Base-by-base conservation (phyloP, 495 filamentous ascomycete species). In the Xylaria palmicola region DNA sequence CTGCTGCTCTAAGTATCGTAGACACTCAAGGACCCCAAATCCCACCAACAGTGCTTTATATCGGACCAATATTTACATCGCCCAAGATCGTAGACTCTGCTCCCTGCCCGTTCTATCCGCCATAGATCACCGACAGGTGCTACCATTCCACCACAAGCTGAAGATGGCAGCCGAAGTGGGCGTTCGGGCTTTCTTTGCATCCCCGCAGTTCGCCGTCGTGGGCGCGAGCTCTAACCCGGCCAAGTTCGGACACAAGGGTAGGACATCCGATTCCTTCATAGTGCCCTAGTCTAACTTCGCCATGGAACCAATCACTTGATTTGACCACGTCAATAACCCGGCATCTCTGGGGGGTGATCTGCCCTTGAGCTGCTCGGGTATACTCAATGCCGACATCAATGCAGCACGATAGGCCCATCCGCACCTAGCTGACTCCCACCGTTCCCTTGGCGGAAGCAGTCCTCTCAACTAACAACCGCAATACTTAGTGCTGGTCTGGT, bases 181-280 rank as follows among this genome's bases (percentile, higher is more conserved):
- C 29, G 87, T 92, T 44, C 84, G 84, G 57, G 79, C 81, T 8
- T 97, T 98, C 82, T 96, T 98, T 81, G 81, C 83, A 26, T 89
- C 90, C 17, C 83, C 89, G 34, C 80, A 83, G 63, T 98, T 91
- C 71, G 93, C 93, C 52, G 93, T 98, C 41, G 92, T 93, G 36
- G 93, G 93, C 61, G 94, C 94, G 5, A 91, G 87, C 76, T 88
- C 87, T 44, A 90, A 94, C 73, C 75, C 90, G 49, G 74, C 78
- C 61, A 96, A 97, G 72, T 97, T 88, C 70, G 94, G 94, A n/a
- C 90, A 95, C 77, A 93, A 93, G 78, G 84, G 92, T 91, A 72
- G 48, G 78, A 54, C 30, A 43, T 51, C 48, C 17, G 27, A 8
- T 20, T 51, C 29, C 17, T 3, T 47, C n/a, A 20, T 13, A 50